Conservation (phyloP, 768 basidiomycete species). For the Rhodotorula babjevae region DNA sequence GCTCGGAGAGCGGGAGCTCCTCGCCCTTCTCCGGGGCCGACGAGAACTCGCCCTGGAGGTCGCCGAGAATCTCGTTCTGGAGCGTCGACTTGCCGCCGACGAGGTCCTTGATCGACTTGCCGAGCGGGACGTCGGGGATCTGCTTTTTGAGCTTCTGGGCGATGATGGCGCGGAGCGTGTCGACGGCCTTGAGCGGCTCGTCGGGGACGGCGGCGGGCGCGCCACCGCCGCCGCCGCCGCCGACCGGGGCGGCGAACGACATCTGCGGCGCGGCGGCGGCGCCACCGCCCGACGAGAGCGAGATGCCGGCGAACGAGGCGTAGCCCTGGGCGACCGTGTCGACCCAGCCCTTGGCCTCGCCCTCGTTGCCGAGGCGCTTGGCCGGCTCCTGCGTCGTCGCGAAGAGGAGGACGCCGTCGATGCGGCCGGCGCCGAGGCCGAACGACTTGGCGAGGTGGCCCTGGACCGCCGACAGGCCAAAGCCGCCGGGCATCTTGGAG, state of each 20-base stretch:
- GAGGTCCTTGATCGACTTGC: conserved; percentile 96
- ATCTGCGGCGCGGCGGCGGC: conserved; percentile 52
- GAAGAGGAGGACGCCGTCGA: conserved; percentile 82
- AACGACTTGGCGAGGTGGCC: conserved; percentile 81
- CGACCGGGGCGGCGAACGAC: conserved; percentile 47
- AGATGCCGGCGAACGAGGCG: conserved; percentile 79
- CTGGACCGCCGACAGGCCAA: conserved; percentile 89
- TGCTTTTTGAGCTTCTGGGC: conserved; percentile 98
- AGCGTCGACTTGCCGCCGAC: conserved; percentile 97
- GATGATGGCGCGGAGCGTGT: conserved; percentile 79
- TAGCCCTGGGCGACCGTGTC: conserved; percentile 78
- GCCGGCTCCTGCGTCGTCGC: conserved; percentile 89
- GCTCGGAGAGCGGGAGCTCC: conserved; percentile 91
- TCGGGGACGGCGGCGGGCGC: conserved; percentile 73
- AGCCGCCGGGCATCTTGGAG: conserved; percentile 97
- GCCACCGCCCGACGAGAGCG: conserved; percentile 40
- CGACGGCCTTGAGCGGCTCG: conserved; percentile 75
- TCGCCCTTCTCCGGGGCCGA: conserved; percentile 98
- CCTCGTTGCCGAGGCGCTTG: conserved; percentile 85
- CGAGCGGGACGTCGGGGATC: conserved; percentile 76
- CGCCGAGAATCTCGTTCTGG: conserved; percentile 97
- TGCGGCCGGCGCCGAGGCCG: conserved; percentile 86
- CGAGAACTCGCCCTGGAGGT: conserved; percentile 88
- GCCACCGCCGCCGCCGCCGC: conserved; percentile 46
- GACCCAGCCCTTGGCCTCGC: conserved; percentile 88